A percentile compares a stretch with the other conserved stretches of the same genome.
These are phyloP conservation scores for Coemansia sp. DNA, from an alignment of 192 early-diverging fungal species.

Conservation along the genomic window DNA sequence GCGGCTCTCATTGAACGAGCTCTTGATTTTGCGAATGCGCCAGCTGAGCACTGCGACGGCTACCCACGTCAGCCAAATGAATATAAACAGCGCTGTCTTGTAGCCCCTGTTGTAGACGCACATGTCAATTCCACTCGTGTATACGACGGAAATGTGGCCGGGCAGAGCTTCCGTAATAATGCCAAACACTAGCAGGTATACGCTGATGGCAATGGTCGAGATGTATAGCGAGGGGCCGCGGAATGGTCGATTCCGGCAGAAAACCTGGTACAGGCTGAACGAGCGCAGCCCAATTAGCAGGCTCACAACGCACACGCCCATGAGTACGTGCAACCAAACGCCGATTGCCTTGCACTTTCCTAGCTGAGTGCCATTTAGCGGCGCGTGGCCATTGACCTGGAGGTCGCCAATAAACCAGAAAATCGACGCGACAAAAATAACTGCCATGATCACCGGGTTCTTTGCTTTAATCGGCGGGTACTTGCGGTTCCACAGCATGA, in stretches of 20 bases:
- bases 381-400: slow-evolving; percentile 47
- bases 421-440: slow-evolving; percentile 23
- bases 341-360: slow-evolving; percentile 43
- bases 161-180: slow-evolving; percentile 31
- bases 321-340: slow-evolving; percentile 42
- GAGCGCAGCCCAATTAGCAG: slow-evolving; percentile 23
- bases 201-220: slow-evolving; percentile 4
- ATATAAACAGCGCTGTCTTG: slow-evolving; percentile 36
- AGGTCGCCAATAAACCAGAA: slow-evolving; percentile 56
- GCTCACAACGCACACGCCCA: slow-evolving; percentile 33
- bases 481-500: slow-evolving; percentile 42
- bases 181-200: slow-evolving; percentile 23
- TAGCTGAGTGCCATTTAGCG: slow-evolving; percentile 15
- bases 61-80: slow-evolving; percentile 40
- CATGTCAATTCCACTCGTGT: slow-evolving; percentile 16
- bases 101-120: slow-evolving; percentile 26
- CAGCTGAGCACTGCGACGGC: slow-evolving; percentile 26
- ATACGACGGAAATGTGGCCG: slow-evolving; percentile 11
- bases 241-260: background rate
- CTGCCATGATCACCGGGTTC: slow-evolving; percentile 49
- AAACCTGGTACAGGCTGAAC: background rate
- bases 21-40: slow-evolving; percentile 51
- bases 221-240: background rate
- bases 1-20: slow-evolving; percentile 54
- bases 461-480: slow-evolving; percentile 58